A percentile compares a stretch with the other conserved stretches of the same genome.
Conservation (phyloP, 2,329 filamentous ascomycete genomes). For the Aspergillus bombycis region DNA sequence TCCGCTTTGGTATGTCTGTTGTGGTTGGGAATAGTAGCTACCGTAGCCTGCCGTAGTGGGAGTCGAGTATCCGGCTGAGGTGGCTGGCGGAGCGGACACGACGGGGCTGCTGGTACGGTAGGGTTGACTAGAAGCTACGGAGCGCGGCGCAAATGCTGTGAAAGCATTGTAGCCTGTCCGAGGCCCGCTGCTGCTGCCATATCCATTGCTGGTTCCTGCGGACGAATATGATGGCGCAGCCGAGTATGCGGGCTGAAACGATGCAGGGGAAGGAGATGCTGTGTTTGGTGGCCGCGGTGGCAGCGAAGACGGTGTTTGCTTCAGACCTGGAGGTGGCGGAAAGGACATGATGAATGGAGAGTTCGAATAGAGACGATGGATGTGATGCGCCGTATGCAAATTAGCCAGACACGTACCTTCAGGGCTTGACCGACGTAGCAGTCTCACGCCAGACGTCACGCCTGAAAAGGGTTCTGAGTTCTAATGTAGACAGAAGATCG, state of each 20-base stretch:
- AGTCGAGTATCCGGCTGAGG: slow-evolving; percentile 38
- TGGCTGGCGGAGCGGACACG: slow-evolving; percentile 41
- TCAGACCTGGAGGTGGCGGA: slow-evolving; percentile 79
- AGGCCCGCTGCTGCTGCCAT: slow-evolving; percentile 36
- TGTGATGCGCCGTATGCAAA: slow-evolving; percentile 34
- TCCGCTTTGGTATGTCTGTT: slow-evolving; percentile 35
- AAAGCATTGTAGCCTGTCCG: slow-evolving; percentile 48
- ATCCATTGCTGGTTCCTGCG: slow-evolving; percentile 27
- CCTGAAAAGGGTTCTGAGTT: slow-evolving; percentile 31
- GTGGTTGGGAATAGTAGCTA: slow-evolving; percentile 46
- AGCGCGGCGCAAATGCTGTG: slow-evolving; percentile 62
- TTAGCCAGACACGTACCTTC: slow-evolving; percentile 48
- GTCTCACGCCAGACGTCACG: slow-evolving; percentile 40
- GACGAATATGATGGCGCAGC: slow-evolving; percentile 41
- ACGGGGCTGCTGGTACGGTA: slow-evolving; percentile 42
- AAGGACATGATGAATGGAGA: slow-evolving; percentile 72
- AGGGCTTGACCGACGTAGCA: slow-evolving; percentile 39
- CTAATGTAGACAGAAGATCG: slow-evolving; percentile 3
- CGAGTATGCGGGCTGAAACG: slow-evolving; percentile 59
- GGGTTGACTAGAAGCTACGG: slow-evolving; percentile 53
- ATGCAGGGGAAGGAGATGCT: slow-evolving; percentile 24
- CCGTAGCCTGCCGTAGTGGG: slow-evolving; percentile 46
- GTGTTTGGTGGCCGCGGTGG: slow-evolving; percentile 72
- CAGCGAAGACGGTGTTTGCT: slow-evolving; percentile 62
- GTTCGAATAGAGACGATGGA: slow-evolving; percentile 38